phyloP scores from a whole-genome alignment of 129 eudicot genomes.

The Chrysanthemum lavandulifolium region DNA sequence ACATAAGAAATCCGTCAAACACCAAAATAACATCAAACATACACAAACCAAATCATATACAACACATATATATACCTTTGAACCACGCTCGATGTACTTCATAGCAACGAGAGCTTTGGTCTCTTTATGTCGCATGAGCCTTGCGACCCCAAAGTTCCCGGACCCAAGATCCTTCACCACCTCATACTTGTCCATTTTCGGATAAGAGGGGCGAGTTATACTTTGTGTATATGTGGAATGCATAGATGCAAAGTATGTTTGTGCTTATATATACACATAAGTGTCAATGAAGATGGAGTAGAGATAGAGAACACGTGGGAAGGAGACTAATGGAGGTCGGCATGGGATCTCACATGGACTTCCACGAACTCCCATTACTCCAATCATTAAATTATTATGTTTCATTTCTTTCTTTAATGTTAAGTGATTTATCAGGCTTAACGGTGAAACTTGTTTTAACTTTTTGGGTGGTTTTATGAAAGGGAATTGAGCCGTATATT shows the following conservation, averaged over 20 bases:
- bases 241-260: background rate
- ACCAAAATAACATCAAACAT: background rate
- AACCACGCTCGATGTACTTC: conserved; percentile 85
- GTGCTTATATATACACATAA: background rate
- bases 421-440: background rate
- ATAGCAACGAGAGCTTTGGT: conserved; percentile 86
- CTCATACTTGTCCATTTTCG: conserved; percentile 73
- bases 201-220: background rate
- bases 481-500: too few relatives aligned
- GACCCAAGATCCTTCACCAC: conserved; percentile 79
- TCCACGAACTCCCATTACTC: conserved; percentile 29
- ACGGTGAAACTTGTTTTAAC: too few relatives aligned
- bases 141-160: conserved; percentile 90
- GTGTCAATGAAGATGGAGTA: conserved; percentile 27
- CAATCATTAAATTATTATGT: conserved; percentile 8
- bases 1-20: background rate
- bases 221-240: background rate
- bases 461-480: too few relatives aligned
- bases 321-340: conserved; percentile 42
- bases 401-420: background rate
- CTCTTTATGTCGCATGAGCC: conserved; percentile 73
- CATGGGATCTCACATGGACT: conserved; percentile 36
- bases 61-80: conserved; percentile 40
- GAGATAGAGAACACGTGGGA: conserved; percentile 36
- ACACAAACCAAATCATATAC: background rate